phyloP scores from a whole-genome alignment of 495 filamentous ascomycete species.

The Penicillium subrubescens region DNA sequence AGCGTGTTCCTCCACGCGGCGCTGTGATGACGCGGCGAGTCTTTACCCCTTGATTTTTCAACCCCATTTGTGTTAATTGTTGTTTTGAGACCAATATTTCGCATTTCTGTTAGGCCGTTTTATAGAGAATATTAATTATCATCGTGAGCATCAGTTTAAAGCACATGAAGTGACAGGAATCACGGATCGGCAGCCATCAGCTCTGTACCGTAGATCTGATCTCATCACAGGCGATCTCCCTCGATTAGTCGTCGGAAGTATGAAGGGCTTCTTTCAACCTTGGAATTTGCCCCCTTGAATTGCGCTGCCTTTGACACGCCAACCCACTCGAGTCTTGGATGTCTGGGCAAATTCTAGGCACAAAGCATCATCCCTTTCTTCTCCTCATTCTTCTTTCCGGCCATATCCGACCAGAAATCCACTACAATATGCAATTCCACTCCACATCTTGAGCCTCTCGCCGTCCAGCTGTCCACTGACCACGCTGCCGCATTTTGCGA shows the following conservation, averaged over 20 bases:
- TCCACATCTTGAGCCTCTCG: not conserved
- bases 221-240: slow-evolving; percentile 11
- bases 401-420: slow-evolving; percentile 1
- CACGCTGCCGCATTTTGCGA: slow-evolving; percentile 9
- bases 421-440: not conserved
- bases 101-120: not conserved
- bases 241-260: slow-evolving; percentile 16
- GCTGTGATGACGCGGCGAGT: slow-evolving; percentile 11
- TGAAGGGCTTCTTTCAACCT: slow-evolving; percentile 16
- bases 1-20: slow-evolving; percentile 1
- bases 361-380: not conserved
- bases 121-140: not conserved
- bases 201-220: not conserved
- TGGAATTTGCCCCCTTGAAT: slow-evolving; percentile 16
- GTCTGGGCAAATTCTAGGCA: not conserved
- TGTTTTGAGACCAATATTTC: not conserved
- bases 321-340: not conserved
- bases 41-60: slow-evolving; percentile 1
- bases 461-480: not conserved
- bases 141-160: not conserved
- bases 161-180: not conserved
- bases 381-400: not conserved
- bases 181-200: not conserved
- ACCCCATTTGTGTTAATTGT: not conserved
- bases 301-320: not conserved